Percentiles rank a stretch among this genome's conserved stretches.
Evolutionary conservation across 352 stramenopile species (phyloP).

Genomic region (Phytopythium sindhum): DNA sequence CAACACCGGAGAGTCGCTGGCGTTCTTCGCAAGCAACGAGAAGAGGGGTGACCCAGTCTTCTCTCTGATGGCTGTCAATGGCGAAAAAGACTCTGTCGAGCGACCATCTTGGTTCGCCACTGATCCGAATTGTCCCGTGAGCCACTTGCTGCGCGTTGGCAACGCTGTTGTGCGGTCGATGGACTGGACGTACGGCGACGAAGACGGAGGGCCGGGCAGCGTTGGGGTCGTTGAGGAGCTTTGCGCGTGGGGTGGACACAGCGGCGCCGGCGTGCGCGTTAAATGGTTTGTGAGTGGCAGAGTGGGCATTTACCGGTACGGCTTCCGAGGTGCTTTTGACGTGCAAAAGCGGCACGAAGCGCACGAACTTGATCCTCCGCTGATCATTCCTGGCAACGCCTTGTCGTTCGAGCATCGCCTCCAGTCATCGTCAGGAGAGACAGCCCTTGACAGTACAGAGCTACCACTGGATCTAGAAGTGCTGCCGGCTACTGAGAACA

Average conservation of each 20-base stretch:
- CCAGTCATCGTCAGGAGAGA: not conserved
- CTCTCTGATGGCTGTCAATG: conserved; percentile 31
- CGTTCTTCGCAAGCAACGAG: conserved; percentile 16
- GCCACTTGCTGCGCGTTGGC: conserved; percentile 29
- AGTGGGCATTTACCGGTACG: conserved; percentile 59
- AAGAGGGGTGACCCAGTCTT: conserved; percentile 4
- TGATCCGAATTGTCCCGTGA: conserved; percentile 25
- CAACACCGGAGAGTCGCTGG: conserved; percentile 21
- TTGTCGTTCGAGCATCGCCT: conserved; percentile 32
- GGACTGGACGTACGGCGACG: conserved; percentile 72
- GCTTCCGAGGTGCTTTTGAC: conserved; percentile 54
- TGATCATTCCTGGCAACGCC: conserved; percentile 42
- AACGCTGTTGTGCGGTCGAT: conserved; percentile 56
- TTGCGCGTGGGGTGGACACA: conserved; percentile 43
- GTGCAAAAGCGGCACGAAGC: conserved; percentile 32
- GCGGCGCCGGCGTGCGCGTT: conserved; percentile 54
- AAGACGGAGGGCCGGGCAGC: conserved; percentile 64
- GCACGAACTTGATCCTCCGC: conserved; percentile 20
- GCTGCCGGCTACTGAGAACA: conserved; percentile 18
- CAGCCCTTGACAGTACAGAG: not conserved
- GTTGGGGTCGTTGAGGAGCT: conserved; percentile 54
- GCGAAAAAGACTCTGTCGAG: conserved; percentile 21
- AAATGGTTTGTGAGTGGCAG: conserved; percentile 38
- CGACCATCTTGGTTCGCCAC: conserved; percentile 36
- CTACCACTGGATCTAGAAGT: conserved; percentile 10